Evolutionary conservation across 352 stramenopile species (phyloP).

Genomic region (Phytophthora sp.): DNA sequence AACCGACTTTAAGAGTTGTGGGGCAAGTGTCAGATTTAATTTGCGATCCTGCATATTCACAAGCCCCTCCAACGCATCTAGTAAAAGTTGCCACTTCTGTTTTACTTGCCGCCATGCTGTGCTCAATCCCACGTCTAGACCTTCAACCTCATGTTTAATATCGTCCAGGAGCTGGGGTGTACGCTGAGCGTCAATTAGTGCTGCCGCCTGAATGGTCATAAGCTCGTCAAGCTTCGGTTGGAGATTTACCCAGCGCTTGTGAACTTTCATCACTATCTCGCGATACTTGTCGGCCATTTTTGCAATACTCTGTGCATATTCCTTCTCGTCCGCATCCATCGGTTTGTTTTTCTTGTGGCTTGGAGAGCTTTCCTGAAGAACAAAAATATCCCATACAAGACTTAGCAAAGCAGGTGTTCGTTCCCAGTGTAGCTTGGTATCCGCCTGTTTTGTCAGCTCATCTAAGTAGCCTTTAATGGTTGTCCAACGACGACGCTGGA

Average conservation of each 20-base stretch:
- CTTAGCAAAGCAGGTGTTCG: constrained; percentile 65
- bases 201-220: constrained; percentile 49
- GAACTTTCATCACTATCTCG: constrained; percentile 53
- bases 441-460: constrained; percentile 48
- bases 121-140: constrained; percentile 62
- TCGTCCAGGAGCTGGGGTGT: constrained; percentile 52
- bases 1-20: constrained; percentile 58
- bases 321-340: constrained; percentile 26
- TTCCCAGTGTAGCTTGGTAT: constrained; percentile 68
- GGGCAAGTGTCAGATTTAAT: constrained; percentile 61
- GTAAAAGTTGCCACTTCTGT: constrained; percentile 58
- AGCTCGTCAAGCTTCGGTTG: constrained; percentile 72
- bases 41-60: constrained; percentile 65
- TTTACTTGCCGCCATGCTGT: constrained; percentile 70
- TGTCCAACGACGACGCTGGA: constrained; percentile 65
- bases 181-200: constrained; percentile 60
- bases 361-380: constrained; percentile 33
- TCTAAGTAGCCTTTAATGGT: constrained; percentile 65
- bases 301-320: constrained; percentile 41
- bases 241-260: constrained; percentile 73
- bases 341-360: constrained; percentile 9
- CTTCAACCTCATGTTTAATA: constrained; percentile 59
- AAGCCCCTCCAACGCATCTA: constrained; percentile 57
- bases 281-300: constrained; percentile 53
- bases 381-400: constrained; percentile 80